Conservation (phyloP, 768 basidiomycete genomes). For the Hygrophorus russula region DNA sequence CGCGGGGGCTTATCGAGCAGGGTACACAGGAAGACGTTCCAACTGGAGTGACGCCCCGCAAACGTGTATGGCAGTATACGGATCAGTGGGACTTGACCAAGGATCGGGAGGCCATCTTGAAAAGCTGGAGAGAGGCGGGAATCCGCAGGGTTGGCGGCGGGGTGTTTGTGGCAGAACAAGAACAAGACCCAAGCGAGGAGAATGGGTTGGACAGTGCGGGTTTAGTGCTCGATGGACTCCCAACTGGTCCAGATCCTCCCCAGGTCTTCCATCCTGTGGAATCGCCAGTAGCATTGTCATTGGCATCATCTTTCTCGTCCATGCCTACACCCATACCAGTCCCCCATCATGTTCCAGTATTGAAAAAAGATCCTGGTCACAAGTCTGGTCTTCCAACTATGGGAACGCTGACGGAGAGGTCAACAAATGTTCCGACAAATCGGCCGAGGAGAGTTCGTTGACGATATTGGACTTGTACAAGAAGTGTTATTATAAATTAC, state of each 20-base stretch:
- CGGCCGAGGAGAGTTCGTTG: slow-evolving; percentile 22
- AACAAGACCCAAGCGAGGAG: slow-evolving; percentile 19
- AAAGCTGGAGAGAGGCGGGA: slow-evolving; percentile 31
- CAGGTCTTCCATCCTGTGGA: slow-evolving; percentile 4
- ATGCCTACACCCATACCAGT: slow-evolving; percentile 18
- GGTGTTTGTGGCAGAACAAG: slow-evolving; percentile 27
- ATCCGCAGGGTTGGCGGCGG: slow-evolving; percentile 18
- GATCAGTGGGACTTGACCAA: slow-evolving; percentile 67
- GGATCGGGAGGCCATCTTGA: slow-evolving; percentile 48
- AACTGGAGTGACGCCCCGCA: slow-evolving; percentile 69
- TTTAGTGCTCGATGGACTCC: slow-evolving; percentile 9
- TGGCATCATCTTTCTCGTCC: slow-evolving; percentile 30
- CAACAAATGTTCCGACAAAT: slow-evolving; percentile 30
- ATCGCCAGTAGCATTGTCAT: slow-evolving; percentile 18
- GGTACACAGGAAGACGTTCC: slow-evolving; percentile 53
- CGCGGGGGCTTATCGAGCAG: slow-evolving; percentile 39
- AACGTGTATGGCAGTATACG: slow-evolving; percentile 58
- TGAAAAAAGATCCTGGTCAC: background rate
- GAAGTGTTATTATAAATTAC: too few species aligned
- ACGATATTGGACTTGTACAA: background rate
- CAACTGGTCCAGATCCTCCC: background rate
- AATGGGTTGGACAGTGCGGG: slow-evolving; percentile 13
- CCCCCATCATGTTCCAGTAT: slow-evolving; percentile 11
- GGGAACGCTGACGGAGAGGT: slow-evolving; percentile 27
- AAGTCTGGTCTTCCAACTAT: slow-evolving; percentile 11